These are phyloP conservation scores for Fusarium neocosmosporiellum DNA, from an alignment of 2,329 filamentous ascomycete genomes.

Conservation along the genomic window DNA sequence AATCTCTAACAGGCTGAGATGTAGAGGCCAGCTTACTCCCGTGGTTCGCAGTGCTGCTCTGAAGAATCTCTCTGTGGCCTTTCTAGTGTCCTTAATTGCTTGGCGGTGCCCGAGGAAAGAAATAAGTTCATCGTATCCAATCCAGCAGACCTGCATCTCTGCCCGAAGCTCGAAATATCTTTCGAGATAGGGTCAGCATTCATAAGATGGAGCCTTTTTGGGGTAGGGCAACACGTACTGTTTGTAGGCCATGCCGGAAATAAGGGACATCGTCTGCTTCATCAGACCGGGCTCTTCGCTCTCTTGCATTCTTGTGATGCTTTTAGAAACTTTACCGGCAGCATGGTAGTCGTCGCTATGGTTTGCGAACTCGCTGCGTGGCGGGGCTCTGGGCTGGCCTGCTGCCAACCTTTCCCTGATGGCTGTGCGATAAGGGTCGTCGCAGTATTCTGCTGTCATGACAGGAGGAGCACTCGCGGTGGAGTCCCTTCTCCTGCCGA, in stretches of 20 bases:
- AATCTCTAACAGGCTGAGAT: background rate
- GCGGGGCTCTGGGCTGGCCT: background rate
- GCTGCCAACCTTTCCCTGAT: background rate
- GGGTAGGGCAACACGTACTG: too few relatives aligned
- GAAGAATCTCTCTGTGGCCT: background rate
- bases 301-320: too few relatives aligned
- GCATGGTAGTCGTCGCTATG: too few relatives aligned
- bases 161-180: too few relatives aligned
- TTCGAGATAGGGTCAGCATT: too few relatives aligned
- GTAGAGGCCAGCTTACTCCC: background rate
- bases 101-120: background rate
- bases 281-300: too few relatives aligned
- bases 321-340: too few relatives aligned
- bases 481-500: background rate
- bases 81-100: background rate
- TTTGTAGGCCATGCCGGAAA: too few relatives aligned
- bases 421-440: background rate
- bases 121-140: background rate
- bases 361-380: background rate
- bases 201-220: too few relatives aligned
- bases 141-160: background rate
- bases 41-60: background rate
- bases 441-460: background rate
- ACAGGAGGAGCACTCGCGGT: background rate
- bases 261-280: too few relatives aligned